phyloP scores from a whole-genome alignment of 768 basidiomycete species.

The Rhizopogon roseolus region DNA sequence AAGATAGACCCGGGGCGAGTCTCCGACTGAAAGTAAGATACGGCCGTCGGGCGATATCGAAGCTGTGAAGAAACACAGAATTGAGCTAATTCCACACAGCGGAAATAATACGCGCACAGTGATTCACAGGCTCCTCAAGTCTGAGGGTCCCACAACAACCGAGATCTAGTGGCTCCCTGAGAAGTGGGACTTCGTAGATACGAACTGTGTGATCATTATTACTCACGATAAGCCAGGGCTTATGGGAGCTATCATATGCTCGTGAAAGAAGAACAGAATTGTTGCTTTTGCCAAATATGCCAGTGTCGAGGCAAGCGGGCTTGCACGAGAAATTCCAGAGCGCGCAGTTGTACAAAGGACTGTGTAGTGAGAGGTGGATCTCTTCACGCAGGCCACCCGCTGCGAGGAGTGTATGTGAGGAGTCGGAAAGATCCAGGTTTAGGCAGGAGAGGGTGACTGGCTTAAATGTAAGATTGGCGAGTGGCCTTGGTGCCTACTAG shows the following conservation, averaged over 20 bases:
- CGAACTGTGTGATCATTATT: conserved; percentile 84
- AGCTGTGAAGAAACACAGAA: conserved; percentile 38
- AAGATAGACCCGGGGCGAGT: conserved; percentile 81
- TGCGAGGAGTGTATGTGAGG: conserved; percentile 53
- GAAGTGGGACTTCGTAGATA: conserved; percentile 70
- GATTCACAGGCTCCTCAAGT: conserved; percentile 73
- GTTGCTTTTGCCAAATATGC: no score
- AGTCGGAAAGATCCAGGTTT: conserved; percentile 40
- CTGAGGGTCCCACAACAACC: conserved; percentile 47
- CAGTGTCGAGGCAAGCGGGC: conserved; percentile 35
- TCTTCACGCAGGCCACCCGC: conserved; percentile 73
- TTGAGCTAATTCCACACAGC: conserved; percentile 3
- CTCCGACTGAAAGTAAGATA: conserved; percentile 85
- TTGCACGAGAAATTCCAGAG: conserved; percentile 53
- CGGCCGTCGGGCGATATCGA: conserved; percentile 88
- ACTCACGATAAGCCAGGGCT: conserved; percentile 76
- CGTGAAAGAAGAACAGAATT: conserved; percentile 66
- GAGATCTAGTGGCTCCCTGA: conserved; percentile 40
- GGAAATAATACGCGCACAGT: conserved; percentile 47
- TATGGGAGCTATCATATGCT: conserved; percentile 58
- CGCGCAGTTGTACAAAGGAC: conserved; percentile 10
- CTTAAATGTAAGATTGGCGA: conserved; percentile 52
- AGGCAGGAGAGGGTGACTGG: conserved; percentile 64
- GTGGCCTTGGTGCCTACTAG: conserved; percentile 42
- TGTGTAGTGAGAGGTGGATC: conserved; percentile 56